Base-by-base conservation (phyloP, 208 protist species). In the Trypanosoma theileri region DNA sequence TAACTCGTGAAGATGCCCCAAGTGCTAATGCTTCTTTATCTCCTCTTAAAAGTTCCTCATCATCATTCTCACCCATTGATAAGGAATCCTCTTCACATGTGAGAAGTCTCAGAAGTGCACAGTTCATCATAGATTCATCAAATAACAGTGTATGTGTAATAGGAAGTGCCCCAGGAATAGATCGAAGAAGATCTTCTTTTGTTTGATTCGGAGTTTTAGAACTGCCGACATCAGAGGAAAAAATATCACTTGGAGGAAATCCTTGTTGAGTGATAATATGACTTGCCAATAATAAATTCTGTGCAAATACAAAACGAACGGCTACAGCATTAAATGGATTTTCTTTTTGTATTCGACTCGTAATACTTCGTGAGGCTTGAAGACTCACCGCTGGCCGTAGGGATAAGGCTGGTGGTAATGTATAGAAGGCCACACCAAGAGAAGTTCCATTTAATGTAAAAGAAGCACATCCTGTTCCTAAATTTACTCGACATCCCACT, bases 381-480 rank as follows among this genome's bases (percentile, higher is more conserved):
- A 80, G 19, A 51, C 69, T 76, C 41, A 75, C 70, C 22, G 75
- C 75, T 14, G 75, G 77, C 51, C 68, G 63, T 24, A 78, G 57
- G 45, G n/a, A 58, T 0, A 42, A 57, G 9, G 14, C 1, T 3
- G 73, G 72, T 10, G 74, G 61, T 28, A 71, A 57, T 31, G 19
- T 14, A 46, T 60, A 71, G 74, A 81, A 77, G 1, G 48, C 53
- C 12, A 57, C 59, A 0, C 78, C 76, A n/a, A 89, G 58, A 17
- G 40, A 22, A 21, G 14, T 64, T 41, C 77, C 83, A 62, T 89
- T 89, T 26, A 89, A 44, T 26, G 55, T 68, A 45, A 85, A 71
- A 4, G 78, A 71, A 19, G 66, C 62, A 24, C 8, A 24, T 0
- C 24, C 59, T 26, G 19, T 61, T 12, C 10, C 14, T 42, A 72